A percentile compares a stretch with the other conserved stretches of the same genome.
Conservation (phyloP, 2,329 filamentous ascomycete genomes). For the Microdochium paspali region DNA sequence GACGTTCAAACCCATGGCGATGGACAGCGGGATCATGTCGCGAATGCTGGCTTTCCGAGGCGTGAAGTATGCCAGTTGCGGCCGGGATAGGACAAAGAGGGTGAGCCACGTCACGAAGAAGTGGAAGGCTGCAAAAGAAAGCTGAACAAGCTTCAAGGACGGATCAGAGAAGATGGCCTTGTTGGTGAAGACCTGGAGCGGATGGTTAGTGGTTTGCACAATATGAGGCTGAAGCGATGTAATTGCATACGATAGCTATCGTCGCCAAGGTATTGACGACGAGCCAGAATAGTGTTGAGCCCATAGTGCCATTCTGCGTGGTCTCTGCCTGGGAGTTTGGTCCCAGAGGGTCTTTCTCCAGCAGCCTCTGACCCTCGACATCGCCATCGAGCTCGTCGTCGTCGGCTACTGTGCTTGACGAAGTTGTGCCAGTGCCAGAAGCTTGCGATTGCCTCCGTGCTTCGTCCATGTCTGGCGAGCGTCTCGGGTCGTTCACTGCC, state of each 20-base stretch:
- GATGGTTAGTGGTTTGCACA: constrained; percentile 4
- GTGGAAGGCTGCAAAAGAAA: constrained; percentile 60
- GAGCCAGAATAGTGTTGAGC: constrained; percentile 43
- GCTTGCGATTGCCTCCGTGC: background rate
- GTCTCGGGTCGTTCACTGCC: background rate
- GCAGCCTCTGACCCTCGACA: constrained; percentile 31
- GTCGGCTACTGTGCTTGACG: constrained; percentile 23
- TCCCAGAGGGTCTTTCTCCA: constrained; percentile 14
- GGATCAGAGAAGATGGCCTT: constrained; percentile 60
- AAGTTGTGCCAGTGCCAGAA: constrained; percentile 18
- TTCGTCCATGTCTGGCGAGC: background rate
- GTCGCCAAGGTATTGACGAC: constrained; percentile 52
- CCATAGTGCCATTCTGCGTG: constrained; percentile 22
- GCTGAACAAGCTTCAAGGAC: constrained; percentile 50
- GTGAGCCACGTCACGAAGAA: constrained; percentile 57
- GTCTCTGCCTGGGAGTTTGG: constrained; percentile 22
- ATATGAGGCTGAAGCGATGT: background rate
- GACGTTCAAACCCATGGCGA: constrained; percentile 61
- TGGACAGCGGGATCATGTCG: constrained; percentile 53
- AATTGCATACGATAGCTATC: constrained; percentile 45
- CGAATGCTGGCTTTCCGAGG: constrained; percentile 44
- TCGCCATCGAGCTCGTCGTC: constrained; percentile 19
- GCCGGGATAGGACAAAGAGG: constrained; percentile 50
- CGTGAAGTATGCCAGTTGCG: constrained; percentile 47
- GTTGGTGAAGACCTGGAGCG: constrained; percentile 56